Base-by-base conservation (phyloP, 345 rosid genomes). In the Barbarea vulgaris region DNA sequence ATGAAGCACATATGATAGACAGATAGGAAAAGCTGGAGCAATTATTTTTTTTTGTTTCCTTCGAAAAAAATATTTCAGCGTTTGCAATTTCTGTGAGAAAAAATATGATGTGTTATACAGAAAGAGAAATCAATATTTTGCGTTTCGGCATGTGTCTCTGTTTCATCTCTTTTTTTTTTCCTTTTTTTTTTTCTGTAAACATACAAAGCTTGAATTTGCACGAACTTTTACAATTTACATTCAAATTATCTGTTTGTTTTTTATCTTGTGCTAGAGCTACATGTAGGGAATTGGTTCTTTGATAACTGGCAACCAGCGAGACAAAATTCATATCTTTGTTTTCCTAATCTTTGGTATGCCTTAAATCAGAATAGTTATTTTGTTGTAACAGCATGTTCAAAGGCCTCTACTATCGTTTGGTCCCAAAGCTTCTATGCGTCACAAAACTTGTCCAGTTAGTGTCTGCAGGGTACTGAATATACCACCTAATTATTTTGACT, bases 391-490 rank as follows among this genome's bases (percentile, higher is more conserved):
- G 99, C 90, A 95, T 82, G 98, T 89, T 67, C 96, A 93, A 82
- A 89, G 96, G 73, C 97, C 99, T 54, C 84, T 89, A 48, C 84
- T 88, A 37, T 92, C 97, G 51, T 95, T 95, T 85, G 99, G 98
- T 79, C 98, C 97, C 55, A 95, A 90, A 86, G 86, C 88, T 70
- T 88, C 96, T 60, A 70, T 83, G 87, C 86, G 87, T 77, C 91
- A 87, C 69, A 88, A 79, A 83, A 90, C 98, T 46, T 85, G 86
- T 81, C 99, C 99, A 36, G 57, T 90, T 78, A 86, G 80, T 82
- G 99, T 93, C 81, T 89, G 94, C 88, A 92, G 90, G 97, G 99
- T 95, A 86, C 70, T 68, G 37, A 37, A 56, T 55, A 54, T 64
- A 64, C 71, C 48, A 60, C 60, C 21, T 67, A 44, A 64, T 31